These are phyloP conservation scores for Talaromyces adpressus DNA, from an alignment of 495 filamentous ascomycete genomes.

Conservation along the genomic window DNA sequence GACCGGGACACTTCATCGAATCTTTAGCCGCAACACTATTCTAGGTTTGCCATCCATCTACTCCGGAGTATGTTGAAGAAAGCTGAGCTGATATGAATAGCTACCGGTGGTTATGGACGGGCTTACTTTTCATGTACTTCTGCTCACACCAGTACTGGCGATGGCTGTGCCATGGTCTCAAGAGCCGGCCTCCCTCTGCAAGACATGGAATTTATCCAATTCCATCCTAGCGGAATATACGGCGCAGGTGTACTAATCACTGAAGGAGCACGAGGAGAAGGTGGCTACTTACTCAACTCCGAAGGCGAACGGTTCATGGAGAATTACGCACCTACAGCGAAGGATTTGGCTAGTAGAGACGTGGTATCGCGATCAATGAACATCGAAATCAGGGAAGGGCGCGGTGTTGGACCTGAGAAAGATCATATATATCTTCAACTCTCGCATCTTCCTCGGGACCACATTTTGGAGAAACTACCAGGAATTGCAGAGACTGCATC, in stretches of 20 bases:
- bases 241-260: slow-evolving; percentile 97
- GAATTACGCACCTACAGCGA: slow-evolving; percentile 92
- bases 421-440: slow-evolving; percentile 97
- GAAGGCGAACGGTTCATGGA: slow-evolving; percentile 99
- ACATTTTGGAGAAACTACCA: slow-evolving; percentile 84
- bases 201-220: slow-evolving; percentile 99
- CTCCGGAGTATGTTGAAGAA: neutral
- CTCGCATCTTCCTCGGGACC: slow-evolving; percentile 38
- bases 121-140: slow-evolving; percentile 97
- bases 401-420: slow-evolving; percentile 92
- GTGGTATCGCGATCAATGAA: slow-evolving; percentile 97
- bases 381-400: slow-evolving; percentile 91
- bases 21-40: slow-evolving; percentile 92
- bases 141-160: slow-evolving; percentile 95
- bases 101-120: slow-evolving; percentile 93
- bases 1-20: slow-evolving; percentile 92
- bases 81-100: neutral
- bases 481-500: slow-evolving; percentile 97
- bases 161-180: slow-evolving; percentile 97
- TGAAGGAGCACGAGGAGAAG: slow-evolving; percentile 95
- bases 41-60: slow-evolving; percentile 36
- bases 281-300: slow-evolving; percentile 91
- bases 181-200: slow-evolving; percentile 97
- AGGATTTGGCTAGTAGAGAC: slow-evolving; percentile 90
- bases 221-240: slow-evolving; percentile 99